Conservation (phyloP, 2,329 filamentous ascomycete species). For the Colletotrichum cordylinicola region DNA sequence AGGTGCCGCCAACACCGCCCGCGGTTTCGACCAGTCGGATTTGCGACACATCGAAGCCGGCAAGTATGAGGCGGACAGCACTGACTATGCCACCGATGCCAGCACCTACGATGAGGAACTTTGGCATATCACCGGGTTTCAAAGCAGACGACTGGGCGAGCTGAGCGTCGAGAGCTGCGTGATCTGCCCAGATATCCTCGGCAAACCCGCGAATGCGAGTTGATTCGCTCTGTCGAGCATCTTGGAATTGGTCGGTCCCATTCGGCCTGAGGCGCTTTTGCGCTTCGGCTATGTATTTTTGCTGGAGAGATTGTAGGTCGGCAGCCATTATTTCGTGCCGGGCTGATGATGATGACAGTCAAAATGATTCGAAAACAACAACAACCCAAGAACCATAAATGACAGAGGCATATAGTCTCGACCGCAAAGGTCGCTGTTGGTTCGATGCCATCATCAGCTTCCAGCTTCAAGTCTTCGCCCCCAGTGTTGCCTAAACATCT, state of each 20-base stretch:
- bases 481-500: background rate
- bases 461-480: background rate
- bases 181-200: background rate
- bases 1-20: slow-evolving; percentile 54
- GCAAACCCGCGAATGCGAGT: background rate
- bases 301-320: background rate
- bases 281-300: background rate
- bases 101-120: slow-evolving; percentile 38
- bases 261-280: background rate
- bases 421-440: background rate
- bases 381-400: background rate
- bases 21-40: slow-evolving; percentile 47
- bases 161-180: background rate
- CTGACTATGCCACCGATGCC: slow-evolving; percentile 39
- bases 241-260: background rate
- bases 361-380: background rate
- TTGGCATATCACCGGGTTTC: background rate
- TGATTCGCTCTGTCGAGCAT: background rate
- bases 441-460: background rate
- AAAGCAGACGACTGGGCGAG: background rate
- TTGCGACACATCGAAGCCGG: slow-evolving; percentile 31
- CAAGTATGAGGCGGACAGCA: slow-evolving; percentile 29
- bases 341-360: background rate
- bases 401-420: background rate
- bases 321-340: background rate